phyloP scores from a whole-genome alignment of 2,329 filamentous ascomycete species.

The Fusarium metavorans region DNA sequence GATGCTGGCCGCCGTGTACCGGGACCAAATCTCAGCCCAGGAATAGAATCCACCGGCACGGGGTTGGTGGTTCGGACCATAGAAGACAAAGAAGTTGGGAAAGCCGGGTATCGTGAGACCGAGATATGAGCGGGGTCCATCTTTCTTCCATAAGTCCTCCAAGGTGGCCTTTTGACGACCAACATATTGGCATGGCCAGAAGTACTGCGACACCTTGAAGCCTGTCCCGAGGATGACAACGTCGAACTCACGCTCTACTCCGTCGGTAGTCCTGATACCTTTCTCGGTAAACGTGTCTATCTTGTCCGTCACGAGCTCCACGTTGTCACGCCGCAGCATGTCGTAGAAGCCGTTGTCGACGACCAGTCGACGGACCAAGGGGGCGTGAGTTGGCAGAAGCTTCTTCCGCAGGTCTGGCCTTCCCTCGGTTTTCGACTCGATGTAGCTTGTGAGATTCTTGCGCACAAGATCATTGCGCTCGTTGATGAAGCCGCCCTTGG shows the following conservation, averaged over 20 bases:
- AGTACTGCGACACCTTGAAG: constrained; percentile 18
- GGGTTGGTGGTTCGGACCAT: constrained; percentile 16
- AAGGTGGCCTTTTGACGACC: constrained; percentile 3
- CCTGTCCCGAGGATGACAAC: constrained; percentile 11
- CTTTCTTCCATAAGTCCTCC: constrained; percentile 13
- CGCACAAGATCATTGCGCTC: constrained; percentile 14
- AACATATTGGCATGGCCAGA: constrained; percentile 14
- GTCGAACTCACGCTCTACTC: neutral
- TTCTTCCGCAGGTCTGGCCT: constrained; percentile 8
- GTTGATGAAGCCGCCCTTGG: constrained; percentile 11
- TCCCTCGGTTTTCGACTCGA: constrained; percentile 10
- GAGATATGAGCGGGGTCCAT: constrained; percentile 14
- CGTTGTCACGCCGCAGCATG: constrained; percentile 5
- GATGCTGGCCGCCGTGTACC: constrained; percentile 1
- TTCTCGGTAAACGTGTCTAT: constrained; percentile 4
- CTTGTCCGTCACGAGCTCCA: constrained; percentile 1
- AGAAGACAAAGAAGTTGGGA: constrained; percentile 15
- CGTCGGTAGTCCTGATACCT: constrained; percentile 5
- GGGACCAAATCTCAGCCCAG: constrained; percentile 18
- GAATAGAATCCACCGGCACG: constrained; percentile 15
- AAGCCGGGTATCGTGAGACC: constrained; percentile 2
- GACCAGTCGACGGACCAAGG: constrained; percentile 14
- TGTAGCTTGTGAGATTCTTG: constrained; percentile 6
- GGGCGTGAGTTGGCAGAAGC: constrained; percentile 5
- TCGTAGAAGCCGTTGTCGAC: constrained; percentile 23